These are phyloP conservation scores for Plectosphaerella plurivora DNA, from an alignment of 2,329 filamentous ascomycete species.

Conservation along the genomic window DNA sequence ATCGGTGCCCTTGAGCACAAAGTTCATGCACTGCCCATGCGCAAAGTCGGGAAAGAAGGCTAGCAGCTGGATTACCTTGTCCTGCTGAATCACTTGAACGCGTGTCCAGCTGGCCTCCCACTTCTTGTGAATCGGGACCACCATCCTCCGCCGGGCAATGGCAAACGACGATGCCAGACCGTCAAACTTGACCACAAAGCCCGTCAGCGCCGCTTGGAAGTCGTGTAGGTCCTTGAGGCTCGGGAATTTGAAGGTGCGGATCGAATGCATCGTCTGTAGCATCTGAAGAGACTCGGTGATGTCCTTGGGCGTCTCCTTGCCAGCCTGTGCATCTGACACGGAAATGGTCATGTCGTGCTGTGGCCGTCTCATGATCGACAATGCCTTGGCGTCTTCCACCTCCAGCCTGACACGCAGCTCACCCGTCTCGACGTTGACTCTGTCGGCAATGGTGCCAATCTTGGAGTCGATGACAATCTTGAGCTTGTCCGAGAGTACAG, in stretches of 20 bases:
- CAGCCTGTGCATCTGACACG: slow-evolving; percentile 62
- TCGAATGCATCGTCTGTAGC: slow-evolving; percentile 54
- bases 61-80: slow-evolving; percentile 71
- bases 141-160: slow-evolving; percentile 80
- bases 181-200: slow-evolving; percentile 72
- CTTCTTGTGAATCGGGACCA: slow-evolving; percentile 90
- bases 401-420: slow-evolving; percentile 65
- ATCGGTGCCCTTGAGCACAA: slow-evolving; percentile 79
- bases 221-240: slow-evolving; percentile 65
- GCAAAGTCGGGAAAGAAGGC: slow-evolving; percentile 87
- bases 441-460: slow-evolving; percentile 74
- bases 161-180: slow-evolving; percentile 69
- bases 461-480: slow-evolving; percentile 72
- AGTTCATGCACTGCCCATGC: slow-evolving; percentile 85
- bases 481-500: slow-evolving; percentile 71
- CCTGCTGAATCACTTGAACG: slow-evolving; percentile 73
- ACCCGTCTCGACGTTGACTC: slow-evolving; percentile 76
- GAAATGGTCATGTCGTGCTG: slow-evolving; percentile 76
- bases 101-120: slow-evolving; percentile 81
- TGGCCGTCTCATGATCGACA: slow-evolving; percentile 66
- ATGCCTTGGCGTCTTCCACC: slow-evolving; percentile 53
- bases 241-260: slow-evolving; percentile 69
- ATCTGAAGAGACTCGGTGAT: slow-evolving; percentile 61
- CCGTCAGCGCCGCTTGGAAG: slow-evolving; percentile 76
- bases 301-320: slow-evolving; percentile 57